phyloP scores from a whole-genome alignment of 2,329 filamentous ascomycete genomes.

The Drechslerella dactyloides region DNA sequence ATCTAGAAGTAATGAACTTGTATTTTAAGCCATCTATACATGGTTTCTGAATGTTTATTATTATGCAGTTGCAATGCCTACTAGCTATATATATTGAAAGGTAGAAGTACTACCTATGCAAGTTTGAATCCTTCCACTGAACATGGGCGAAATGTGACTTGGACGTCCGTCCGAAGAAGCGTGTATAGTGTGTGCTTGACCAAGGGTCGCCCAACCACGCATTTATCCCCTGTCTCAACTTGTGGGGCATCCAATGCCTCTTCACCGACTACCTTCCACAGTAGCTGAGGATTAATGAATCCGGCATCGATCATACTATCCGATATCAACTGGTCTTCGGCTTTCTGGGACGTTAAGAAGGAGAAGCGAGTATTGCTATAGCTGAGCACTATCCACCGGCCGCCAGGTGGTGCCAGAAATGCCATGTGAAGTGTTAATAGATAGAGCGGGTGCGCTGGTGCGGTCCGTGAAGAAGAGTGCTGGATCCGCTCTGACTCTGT shows the following conservation, averaged over 20 bases:
- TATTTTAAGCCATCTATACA: too few relatives aligned
- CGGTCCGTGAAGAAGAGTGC: not conserved
- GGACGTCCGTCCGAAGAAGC: conserved; percentile 20
- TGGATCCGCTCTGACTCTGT: not conserved
- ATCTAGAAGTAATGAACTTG: too few relatives aligned
- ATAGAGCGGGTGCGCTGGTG: conserved; percentile 16
- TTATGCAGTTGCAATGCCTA: too few relatives aligned
- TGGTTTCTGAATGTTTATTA: too few relatives aligned
- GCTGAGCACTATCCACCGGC: conserved; percentile 28
- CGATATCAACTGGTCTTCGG: not conserved
- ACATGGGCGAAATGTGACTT: not conserved
- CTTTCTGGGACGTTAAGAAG: conserved; percentile 7
- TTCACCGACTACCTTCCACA: conserved; percentile 22
- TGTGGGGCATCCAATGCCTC: conserved; percentile 26
- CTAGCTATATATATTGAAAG: too few relatives aligned
- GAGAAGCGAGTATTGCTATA: conserved; percentile 32
- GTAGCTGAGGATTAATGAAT: conserved; percentile 11
- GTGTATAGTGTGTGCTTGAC: conserved; percentile 30
- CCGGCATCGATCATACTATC: not conserved
- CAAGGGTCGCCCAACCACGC: conserved; percentile 17
- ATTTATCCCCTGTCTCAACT: not conserved
- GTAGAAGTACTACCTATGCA: too few relatives aligned
- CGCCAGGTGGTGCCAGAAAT: conserved; percentile 3
- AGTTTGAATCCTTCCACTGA: not conserved
- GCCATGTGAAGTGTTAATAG: conserved; percentile 23